Evolutionary conservation across 2,329 filamentous ascomycete species (phyloP).

Genomic region (Diaporthe nobilis): DNA sequence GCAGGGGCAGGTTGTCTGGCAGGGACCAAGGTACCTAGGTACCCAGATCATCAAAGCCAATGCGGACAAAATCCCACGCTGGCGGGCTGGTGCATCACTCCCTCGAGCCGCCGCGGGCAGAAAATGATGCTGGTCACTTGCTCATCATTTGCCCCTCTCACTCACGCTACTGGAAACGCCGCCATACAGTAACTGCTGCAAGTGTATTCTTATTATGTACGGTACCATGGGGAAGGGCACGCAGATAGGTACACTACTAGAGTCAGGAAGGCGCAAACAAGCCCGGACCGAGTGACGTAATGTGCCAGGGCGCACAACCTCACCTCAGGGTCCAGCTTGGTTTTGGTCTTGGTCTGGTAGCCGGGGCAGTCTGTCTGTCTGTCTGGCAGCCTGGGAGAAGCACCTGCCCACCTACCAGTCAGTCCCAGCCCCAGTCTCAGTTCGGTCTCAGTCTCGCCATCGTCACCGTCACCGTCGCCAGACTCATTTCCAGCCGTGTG

Average conservation of each 20-base stretch:
- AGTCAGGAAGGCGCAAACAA: background rate
- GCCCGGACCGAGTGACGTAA: conserved; percentile 17
- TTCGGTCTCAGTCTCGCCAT: background rate
- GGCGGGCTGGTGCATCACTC: background rate
- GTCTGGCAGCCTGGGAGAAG: background rate
- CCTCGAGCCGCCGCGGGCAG: background rate
- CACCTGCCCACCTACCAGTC: background rate
- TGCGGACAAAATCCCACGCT: background rate
- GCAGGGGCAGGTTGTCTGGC: background rate
- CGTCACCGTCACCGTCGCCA: background rate
- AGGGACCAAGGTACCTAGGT: background rate
- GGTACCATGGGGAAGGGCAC: background rate
- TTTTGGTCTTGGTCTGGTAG: background rate
- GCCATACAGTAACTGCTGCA: background rate
- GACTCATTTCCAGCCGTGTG: background rate
- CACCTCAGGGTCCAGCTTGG: conserved; percentile 17
- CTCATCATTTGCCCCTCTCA: conserved; percentile 2
- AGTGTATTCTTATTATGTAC: background rate
- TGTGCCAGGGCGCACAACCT: conserved; percentile 14
- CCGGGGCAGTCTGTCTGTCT: background rate
- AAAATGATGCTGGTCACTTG: conserved; percentile 7
- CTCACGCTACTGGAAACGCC: background rate
- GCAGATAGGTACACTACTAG: background rate
- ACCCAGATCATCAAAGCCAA: background rate
- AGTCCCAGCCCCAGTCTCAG: background rate